Base-by-base conservation (phyloP, 2,329 filamentous ascomycete genomes). In the Calonectria hawksworthii region DNA sequence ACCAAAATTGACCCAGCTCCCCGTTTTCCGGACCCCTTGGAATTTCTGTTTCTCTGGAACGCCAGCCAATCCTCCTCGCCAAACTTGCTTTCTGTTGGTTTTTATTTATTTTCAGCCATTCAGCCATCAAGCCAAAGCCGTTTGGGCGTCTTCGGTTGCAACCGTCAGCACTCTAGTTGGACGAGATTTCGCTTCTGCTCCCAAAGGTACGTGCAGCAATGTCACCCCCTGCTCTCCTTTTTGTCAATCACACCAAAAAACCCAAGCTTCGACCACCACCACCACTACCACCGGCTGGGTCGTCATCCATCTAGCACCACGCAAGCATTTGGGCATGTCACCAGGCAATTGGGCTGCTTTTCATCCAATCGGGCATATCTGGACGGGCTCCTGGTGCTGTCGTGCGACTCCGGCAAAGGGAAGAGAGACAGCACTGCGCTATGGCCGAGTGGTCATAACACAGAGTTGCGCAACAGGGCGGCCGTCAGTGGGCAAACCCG, bases 1-100 rank as follows among this genome's bases (percentile, higher is more conserved):
- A 74, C 72, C 72, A 63, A 70, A 73, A 66, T 59, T 59, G 44
- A 61, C 47, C 52, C 50, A 67, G 44, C 67, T 74, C 61, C 51
- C 36, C 63, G 67, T 61, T 66, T 65, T 41, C 50, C 23, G 54
- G 66, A 36, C 36, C 44, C 65, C 54, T 51, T n/a, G 61, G 26
- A 44, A 32, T 65, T 65, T 26, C 18, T 7, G 14, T 23, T 50
- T 50, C 61, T 50, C 41, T 50, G 26, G 66, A 41, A 26, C 34
- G 34, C 54, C 26, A 32, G 23, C 34, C 36, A 44, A 56, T 23
- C 41, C 21, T 32, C 51, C 38, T 68, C 23, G 9, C 26, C 51
- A 38, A 41, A 26, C 7, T 16, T 23, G 9, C 30, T 28, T 26
- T 54, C 26, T 41, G 23, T 44, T 10, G 23, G 21, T 14, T 32